A percentile compares a stretch with the other conserved stretches of the same genome.
These are phyloP conservation scores for Lactifluus volemus DNA, from an alignment of 768 basidiomycete species.

Conservation along the genomic window DNA sequence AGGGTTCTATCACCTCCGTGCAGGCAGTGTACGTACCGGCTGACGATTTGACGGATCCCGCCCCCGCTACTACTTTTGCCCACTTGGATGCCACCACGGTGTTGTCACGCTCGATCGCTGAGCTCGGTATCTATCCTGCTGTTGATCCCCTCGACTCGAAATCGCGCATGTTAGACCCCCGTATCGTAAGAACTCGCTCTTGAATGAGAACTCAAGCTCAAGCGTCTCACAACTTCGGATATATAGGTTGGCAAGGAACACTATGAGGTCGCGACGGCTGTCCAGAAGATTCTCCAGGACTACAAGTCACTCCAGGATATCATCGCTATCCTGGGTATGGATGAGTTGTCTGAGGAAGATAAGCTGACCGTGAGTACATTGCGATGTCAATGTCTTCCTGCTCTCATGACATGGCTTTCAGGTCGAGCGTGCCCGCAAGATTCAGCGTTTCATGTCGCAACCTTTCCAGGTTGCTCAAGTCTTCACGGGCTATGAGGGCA, in stretches of 20 bases:
- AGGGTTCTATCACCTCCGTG: slow-evolving; percentile 99
- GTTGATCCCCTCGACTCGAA: slow-evolving; percentile 99
- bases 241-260: slow-evolving; percentile 76
- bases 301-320: slow-evolving; percentile 98
- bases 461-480: slow-evolving; percentile 99
- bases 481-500: slow-evolving; percentile 99
- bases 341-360: slow-evolving; percentile 99
- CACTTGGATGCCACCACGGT: slow-evolving; percentile 99
- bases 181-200: slow-evolving; percentile 59
- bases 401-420: slow-evolving; percentile 24
- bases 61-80: slow-evolving; percentile 98
- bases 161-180: slow-evolving; percentile 99
- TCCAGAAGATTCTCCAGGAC: slow-evolving; percentile 95
- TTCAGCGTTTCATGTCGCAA: slow-evolving; percentile 99
- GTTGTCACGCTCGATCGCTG: slow-evolving; percentile 97
- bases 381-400: not conserved
- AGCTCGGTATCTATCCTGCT: slow-evolving; percentile 99
- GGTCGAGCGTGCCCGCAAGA: slow-evolving; percentile 98
- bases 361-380: slow-evolving; percentile 80
- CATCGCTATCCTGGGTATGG: slow-evolving; percentile 99
- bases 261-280: slow-evolving; percentile 92
- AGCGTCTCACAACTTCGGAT: not conserved
- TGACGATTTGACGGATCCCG: slow-evolving; percentile 99
- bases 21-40: slow-evolving; percentile 99
- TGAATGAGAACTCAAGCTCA: not conserved